phyloP scores from a whole-genome alignment of 2,329 filamentous ascomycete species.

The Incumbomyces lentus region DNA sequence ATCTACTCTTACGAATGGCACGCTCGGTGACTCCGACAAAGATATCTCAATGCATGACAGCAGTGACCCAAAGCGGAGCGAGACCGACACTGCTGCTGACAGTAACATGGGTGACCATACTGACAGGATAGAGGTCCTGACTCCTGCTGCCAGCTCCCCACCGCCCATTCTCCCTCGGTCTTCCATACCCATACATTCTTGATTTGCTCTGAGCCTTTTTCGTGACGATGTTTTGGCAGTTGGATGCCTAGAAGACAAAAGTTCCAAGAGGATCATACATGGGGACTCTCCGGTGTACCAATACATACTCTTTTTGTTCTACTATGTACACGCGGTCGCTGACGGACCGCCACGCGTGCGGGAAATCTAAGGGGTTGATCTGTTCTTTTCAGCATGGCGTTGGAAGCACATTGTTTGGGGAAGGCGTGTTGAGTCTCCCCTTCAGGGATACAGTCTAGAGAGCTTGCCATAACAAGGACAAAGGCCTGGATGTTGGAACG shows the following conservation, averaged over 20 bases:
- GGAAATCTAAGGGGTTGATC: conserved; percentile 6
- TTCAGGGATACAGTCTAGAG: too few relatives aligned
- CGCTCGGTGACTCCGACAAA: conserved; percentile 44
- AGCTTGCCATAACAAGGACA: too few relatives aligned
- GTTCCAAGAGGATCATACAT: background rate
- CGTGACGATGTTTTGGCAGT: conserved; percentile 1
- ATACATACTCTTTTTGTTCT: background rate
- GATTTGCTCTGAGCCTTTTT: conserved; percentile 5
- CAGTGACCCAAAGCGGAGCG: conserved; percentile 47
- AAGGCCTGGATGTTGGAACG: too few relatives aligned
- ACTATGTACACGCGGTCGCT: background rate
- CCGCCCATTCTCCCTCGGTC: conserved; percentile 28
- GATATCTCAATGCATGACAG: conserved; percentile 47
- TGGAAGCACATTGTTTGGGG: conserved; percentile 2
- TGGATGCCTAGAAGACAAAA: conserved; percentile 1
- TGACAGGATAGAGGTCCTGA: conserved; percentile 35
- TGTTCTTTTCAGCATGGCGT: conserved; percentile 16
- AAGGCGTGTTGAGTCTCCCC: background rate
- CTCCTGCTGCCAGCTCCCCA: conserved; percentile 43
- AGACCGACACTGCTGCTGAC: conserved; percentile 47
- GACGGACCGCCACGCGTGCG: too few relatives aligned
- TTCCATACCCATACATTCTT: conserved; percentile 29
- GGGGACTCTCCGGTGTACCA: too few relatives aligned
- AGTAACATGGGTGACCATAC: conserved; percentile 42
- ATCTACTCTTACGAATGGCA: conserved; percentile 19